Evolutionary conservation across 352 stramenopile genomes (phyloP).

Genomic region (Phytophthora quininea): DNA sequence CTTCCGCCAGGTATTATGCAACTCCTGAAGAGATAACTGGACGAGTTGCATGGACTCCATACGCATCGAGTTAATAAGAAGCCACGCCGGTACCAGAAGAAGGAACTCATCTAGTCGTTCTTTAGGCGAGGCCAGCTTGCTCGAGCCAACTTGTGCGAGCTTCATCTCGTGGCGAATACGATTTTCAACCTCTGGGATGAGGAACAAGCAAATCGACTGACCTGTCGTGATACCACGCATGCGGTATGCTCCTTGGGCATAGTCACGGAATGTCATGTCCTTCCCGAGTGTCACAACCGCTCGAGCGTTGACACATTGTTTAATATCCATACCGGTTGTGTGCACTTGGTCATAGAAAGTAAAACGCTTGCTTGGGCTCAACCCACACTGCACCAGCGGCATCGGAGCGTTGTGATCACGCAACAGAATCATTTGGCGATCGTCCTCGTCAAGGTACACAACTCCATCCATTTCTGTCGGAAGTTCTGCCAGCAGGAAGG

Average conservation of each 20-base stretch:
- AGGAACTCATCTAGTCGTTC: slow-evolving; percentile 68
- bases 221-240: slow-evolving; percentile 92
- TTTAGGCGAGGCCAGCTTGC: slow-evolving; percentile 25
- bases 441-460: slow-evolving; percentile 90
- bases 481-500: slow-evolving; percentile 80
- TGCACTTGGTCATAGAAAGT: slow-evolving; percentile 96
- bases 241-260: slow-evolving; percentile 91
- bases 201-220: slow-evolving; percentile 92
- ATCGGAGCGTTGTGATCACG: slow-evolving; percentile 95
- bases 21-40: slow-evolving; percentile 96
- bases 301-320: slow-evolving; percentile 88
- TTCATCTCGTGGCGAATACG: slow-evolving; percentile 83
- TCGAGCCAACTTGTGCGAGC: slow-evolving; percentile 40
- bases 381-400: slow-evolving; percentile 89
- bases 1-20: slow-evolving; percentile 99
- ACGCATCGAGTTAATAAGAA: slow-evolving; percentile 99
- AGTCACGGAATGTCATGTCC: slow-evolving; percentile 97
- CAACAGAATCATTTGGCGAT: slow-evolving; percentile 93
- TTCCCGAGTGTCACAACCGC: slow-evolving; percentile 93
- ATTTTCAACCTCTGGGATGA: slow-evolving; percentile 94
- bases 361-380: slow-evolving; percentile 87
- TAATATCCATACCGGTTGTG: slow-evolving; percentile 94
- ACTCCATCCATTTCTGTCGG: slow-evolving; percentile 86
- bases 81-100: slow-evolving; percentile 91
- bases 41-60: slow-evolving; percentile 99